Percentiles rank a stretch among this genome's conserved stretches.
phyloP scores from a whole-genome alignment of 176 grass and related monocot genomes.

The Ananas comosus region DNA sequence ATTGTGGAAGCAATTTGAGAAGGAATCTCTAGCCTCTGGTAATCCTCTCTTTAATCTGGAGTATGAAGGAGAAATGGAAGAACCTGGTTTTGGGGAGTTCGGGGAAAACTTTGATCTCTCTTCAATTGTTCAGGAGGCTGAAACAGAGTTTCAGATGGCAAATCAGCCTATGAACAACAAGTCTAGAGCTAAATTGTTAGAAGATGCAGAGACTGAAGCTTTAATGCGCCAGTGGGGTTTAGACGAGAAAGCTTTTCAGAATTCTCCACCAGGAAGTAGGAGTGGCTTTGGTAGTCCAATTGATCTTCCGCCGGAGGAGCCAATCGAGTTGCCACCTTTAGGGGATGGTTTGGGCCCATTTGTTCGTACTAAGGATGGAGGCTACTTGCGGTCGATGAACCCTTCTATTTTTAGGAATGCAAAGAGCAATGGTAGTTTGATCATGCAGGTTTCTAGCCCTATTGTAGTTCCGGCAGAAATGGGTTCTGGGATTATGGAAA shows the following conservation, averaged over 20 bases:
- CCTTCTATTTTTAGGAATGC: conserved; percentile 65
- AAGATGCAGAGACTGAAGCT: conserved; percentile 80
- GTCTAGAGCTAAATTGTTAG: conserved; percentile 55
- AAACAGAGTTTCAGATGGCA: conserved; percentile 55
- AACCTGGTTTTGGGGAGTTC: conserved; percentile 26
- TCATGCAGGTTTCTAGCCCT: conserved; percentile 84
- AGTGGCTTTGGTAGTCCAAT: conserved; percentile 76
- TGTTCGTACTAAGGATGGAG: conserved; percentile 83
- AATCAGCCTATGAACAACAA: conserved; percentile 27
- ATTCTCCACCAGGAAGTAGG: conserved; percentile 49
- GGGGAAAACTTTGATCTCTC: conserved; percentile 57
- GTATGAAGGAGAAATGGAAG: conserved; percentile 31
- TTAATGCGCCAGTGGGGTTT: conserved; percentile 84
- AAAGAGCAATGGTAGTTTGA: conserved; percentile 72
- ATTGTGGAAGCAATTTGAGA: conserved; percentile 85
- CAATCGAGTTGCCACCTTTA: conserved; percentile 50
- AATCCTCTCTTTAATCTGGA: conserved; percentile 53
- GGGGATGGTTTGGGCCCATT: conserved; percentile 68
- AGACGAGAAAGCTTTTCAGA: conserved; percentile 58
- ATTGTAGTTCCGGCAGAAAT: conserved; percentile 97
- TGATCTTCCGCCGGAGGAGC: conserved; percentile 49
- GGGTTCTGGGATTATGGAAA: conserved; percentile 94
- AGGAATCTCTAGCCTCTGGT: conserved; percentile 68
- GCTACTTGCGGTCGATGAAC: conserved; percentile 81
- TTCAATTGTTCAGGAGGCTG: conserved; percentile 52